Percentiles rank a stretch among this genome's conserved stretches.
phyloP scores from a whole-genome alignment of 129 eudicot species.

The Pittosporum tobira region DNA sequence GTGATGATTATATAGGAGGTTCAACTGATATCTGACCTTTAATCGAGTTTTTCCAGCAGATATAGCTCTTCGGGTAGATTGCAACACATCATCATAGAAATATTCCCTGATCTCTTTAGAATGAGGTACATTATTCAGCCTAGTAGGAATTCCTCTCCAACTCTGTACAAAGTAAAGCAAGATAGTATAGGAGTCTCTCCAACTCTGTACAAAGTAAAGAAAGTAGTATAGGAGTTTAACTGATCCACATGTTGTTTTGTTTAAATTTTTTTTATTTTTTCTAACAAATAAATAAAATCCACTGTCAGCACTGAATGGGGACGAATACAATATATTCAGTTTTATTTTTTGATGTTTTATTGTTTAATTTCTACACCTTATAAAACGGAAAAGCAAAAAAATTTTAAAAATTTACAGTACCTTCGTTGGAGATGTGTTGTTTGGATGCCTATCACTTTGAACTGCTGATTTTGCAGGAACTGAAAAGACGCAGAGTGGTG shows the following conservation, averaged over 20 bases:
- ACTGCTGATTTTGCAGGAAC: constrained; percentile 38
- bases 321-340: no score
- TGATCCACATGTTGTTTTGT: neutral
- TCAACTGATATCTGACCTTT: constrained; percentile 37
- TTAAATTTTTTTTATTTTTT: neutral
- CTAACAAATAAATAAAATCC: no score
- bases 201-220: constrained; percentile 39
- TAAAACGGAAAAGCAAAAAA: no score
- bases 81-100: constrained; percentile 87
- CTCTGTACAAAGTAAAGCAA: constrained; percentile 36
- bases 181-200: constrained; percentile 48
- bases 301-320: no score
- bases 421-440: constrained; percentile 38
- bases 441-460: constrained; percentile 39
- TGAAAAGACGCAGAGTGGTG: neutral
- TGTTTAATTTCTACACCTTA: no score
- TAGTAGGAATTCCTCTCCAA: constrained; percentile 98
- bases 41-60: constrained; percentile 77
- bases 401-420: no score
- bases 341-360: no score
- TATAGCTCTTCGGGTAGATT: constrained; percentile 85
- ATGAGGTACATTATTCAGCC: constrained; percentile 94
- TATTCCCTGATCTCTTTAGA: constrained; percentile 94
- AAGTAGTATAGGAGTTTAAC: constrained; percentile 7
- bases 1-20: neutral